Base-by-base conservation (phyloP, 306 rosid genomes). In the Herpetospermum pedunculosum region DNA sequence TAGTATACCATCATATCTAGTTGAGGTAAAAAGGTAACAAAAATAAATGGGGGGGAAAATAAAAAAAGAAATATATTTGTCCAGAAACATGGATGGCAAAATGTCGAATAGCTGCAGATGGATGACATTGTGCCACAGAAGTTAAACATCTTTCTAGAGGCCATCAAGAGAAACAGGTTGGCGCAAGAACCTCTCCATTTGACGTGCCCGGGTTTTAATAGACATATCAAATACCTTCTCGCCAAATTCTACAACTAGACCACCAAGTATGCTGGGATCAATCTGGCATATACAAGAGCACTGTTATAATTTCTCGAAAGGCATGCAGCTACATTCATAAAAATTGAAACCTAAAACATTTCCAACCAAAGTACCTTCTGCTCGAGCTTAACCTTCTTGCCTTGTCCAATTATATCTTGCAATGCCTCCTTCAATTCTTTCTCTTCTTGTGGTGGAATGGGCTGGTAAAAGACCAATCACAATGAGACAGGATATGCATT, bases 161-260 rank as follows among this genome's bases (percentile, higher is more conserved):
- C 72, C 68, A 77, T 82, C 73, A 52, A 88, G 40, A 48, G 80
- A 49, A 8, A 78, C 10, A 6, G 97, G 99, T 29, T 91, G 91
- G 62, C 90, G 85, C 83, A 94, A 89, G 81, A 84, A 80, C 92
- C 99, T 89, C 84, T 91, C 99, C 97, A 91, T 89, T 81, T 95
- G 96, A 21, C 60, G 88, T 47, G 96, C 96, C 84, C 99, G 76
- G 11, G 89, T 87, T 91, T 70, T 91, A 19, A 91, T 88, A 46
- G 97, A 95, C 96, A 91, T 88, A 83, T 95, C 99, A 32, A 91
- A 88, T 59, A 91, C 92, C 85, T 95, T 95, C 82, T 73, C 84
- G 72, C 67, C 81, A 62, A 91, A 95, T 62, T 91, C 96, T 30
- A 95, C 85, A 77, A 91, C 88, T n/a, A 91, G 69, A 40, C 99